Conservation (phyloP, 306 rosid species). For the Luffa acutangula region DNA sequence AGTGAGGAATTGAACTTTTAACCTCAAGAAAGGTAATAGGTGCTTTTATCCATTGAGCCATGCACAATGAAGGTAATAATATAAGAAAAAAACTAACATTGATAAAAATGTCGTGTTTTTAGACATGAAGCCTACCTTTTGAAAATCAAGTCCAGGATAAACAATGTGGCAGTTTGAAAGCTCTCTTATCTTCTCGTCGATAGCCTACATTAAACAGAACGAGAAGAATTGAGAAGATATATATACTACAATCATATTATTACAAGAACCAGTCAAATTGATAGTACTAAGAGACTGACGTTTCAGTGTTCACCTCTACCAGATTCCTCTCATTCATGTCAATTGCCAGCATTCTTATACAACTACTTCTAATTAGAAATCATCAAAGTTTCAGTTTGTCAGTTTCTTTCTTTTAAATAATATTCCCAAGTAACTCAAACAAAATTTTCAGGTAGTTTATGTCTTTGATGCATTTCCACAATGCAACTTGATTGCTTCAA, state of each 20-base stretch:
- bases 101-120: neutral
- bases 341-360: neutral
- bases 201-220: conserved; percentile 49
- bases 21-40: neutral
- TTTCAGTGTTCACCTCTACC: neutral
- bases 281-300: neutral
- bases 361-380: neutral
- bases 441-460: neutral
- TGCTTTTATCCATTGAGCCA: neutral
- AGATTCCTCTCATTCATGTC: neutral
- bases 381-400: neutral
- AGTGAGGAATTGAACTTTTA: neutral
- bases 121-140: conserved; percentile 44
- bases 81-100: neutral
- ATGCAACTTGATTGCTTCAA: neutral
- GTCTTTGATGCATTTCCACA: neutral
- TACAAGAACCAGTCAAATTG: conserved; percentile 2
- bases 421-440: neutral
- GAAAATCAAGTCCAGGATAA: conserved; percentile 67
- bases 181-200: conserved; percentile 92
- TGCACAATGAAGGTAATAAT: neutral
- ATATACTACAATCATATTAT: neutral
- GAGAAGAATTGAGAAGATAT: neutral
- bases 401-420: neutral
- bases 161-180: conserved; percentile 94